A percentile compares a stretch with the other conserved stretches of the same genome.
Conservation (phyloP, 805 yeast species). For the Isabelozyma pseudorhagii region DNA sequence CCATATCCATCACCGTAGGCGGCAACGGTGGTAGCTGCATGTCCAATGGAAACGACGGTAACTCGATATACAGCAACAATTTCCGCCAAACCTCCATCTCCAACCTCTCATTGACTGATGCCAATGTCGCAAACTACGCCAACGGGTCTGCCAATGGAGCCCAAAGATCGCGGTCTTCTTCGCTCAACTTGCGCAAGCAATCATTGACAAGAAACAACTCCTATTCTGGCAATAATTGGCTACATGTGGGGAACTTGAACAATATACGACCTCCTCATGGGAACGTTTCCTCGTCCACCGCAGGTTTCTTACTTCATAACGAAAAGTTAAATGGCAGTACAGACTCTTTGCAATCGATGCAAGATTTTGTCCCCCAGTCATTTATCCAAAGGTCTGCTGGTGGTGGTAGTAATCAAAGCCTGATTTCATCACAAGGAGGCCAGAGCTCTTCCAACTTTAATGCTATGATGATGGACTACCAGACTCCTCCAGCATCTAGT, state of each 20-base stretch:
- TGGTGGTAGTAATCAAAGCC: not conserved
- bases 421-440: not conserved
- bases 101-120: slow-evolving; percentile 37
- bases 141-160: slow-evolving; percentile 7
- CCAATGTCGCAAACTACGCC: slow-evolving; percentile 31
- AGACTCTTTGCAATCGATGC: slow-evolving; percentile 43
- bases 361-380: slow-evolving; percentile 42
- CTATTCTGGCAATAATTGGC: slow-evolving; percentile 33
- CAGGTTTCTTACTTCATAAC: slow-evolving; percentile 2
- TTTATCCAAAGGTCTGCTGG: slow-evolving; percentile 29
- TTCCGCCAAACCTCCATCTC: slow-evolving; percentile 38
- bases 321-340: slow-evolving; percentile 27
- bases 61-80: slow-evolving; percentile 5
- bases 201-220: slow-evolving; percentile 43
- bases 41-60: slow-evolving; percentile 3
- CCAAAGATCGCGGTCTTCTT: slow-evolving; percentile 33
- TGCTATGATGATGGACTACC: slow-evolving; percentile 39
- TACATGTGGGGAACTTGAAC: slow-evolving; percentile 42
- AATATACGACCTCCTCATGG: slow-evolving; percentile 21
- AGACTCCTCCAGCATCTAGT: slow-evolving; percentile 35
- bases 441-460: slow-evolving; percentile 13
- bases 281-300: too few relatives aligned
- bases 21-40: slow-evolving; percentile 4
- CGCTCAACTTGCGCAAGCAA: slow-evolving; percentile 39
- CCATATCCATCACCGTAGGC: slow-evolving; percentile 17